Base-by-base conservation (phyloP, 1,139 yeast genomes). In the Hyphopichia pseudoburtonii region DNA sequence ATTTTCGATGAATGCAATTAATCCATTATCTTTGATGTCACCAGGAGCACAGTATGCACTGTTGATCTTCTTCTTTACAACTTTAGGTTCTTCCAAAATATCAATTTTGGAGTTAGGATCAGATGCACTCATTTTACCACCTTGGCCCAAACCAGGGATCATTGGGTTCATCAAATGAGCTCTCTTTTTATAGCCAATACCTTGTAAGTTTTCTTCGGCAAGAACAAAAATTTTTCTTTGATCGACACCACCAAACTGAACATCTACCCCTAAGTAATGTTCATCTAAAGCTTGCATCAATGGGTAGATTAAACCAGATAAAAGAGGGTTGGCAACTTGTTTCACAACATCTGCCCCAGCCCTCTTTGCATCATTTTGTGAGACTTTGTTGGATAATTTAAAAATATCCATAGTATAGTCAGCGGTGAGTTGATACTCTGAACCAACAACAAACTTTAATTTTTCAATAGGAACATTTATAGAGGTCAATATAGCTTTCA, bases 301-400 rank as follows among this genome's bases (percentile, higher is more conserved):
- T 38, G 99, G 99, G 65, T 94, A 94, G 52, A 94, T 87, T 61
- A 94, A 78, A 4, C 98, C 98, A 24, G 95, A 83, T 46, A 94
- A 77, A 48, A 90, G 76, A 25, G 98, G 98, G 63, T 89, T 89
- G 32, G 88, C 82, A 37, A 90, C 97, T 69, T 94, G 98, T 64
- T 94, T 94, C 46, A 94, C 99, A 40, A 94, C 99, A 64, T 94
- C 99, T 11, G 99, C 98, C 59, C 99, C 99, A 1, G 99, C 99
- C 63, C 98, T 82, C 70, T 88, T 88, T 48, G 97, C 97, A 57
- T 90, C 97, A 59, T 92, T 90, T 66, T 87, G 96, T 17, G 95
- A 82, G 21, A 87, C 96, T 32, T 71, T 63, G 60, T 92, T 90
- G 32, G 94, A 77, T 57, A 92, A 64, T 60, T 80, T 80, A 76